phyloP scores from a whole-genome alignment of 495 filamentous ascomycete genomes.

The Neurospora hispaniola region DNA sequence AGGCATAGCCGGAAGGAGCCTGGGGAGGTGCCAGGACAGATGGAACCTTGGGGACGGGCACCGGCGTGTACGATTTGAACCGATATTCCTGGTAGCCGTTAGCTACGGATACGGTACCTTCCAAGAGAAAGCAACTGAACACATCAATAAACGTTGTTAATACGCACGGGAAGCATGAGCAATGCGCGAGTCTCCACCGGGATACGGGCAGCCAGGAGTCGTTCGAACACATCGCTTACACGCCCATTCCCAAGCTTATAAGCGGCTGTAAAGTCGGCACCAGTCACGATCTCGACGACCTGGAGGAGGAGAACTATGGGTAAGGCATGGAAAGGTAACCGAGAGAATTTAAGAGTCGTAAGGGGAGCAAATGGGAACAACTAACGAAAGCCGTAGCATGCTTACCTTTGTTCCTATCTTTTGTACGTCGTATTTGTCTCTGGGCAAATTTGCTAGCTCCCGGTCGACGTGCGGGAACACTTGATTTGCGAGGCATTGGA shows the following conservation, averaged over 20 bases:
- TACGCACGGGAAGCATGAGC: constrained; percentile 3
- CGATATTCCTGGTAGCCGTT: background rate
- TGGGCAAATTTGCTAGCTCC: background rate
- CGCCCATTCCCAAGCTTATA: constrained; percentile 8
- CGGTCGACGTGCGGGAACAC: constrained; percentile 28
- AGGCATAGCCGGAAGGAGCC: background rate
- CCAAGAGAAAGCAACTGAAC: background rate
- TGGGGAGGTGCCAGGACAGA: background rate
- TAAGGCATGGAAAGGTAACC: constrained; percentile 2
- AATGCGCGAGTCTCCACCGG: constrained; percentile 4
- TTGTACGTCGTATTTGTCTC: background rate
- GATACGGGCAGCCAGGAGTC: constrained; percentile 3
- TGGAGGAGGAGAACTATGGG: background rate
- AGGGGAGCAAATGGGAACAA: background rate
- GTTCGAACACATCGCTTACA: constrained; percentile 10
- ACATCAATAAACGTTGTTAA: background rate
- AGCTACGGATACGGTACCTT: background rate
- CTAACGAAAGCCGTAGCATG: background rate
- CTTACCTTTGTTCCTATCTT: constrained; percentile 10
- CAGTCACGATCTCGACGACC: constrained; percentile 7
- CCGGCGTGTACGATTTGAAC: background rate
- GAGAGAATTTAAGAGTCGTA: background rate
- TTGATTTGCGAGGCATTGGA: constrained; percentile 20
- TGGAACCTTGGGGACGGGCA: background rate
- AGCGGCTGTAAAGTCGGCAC: constrained; percentile 6